A percentile compares a stretch with the other conserved stretches of the same genome.
Conservation (phyloP, 805 yeast species). For the Suhomyces vadensis region DNA sequence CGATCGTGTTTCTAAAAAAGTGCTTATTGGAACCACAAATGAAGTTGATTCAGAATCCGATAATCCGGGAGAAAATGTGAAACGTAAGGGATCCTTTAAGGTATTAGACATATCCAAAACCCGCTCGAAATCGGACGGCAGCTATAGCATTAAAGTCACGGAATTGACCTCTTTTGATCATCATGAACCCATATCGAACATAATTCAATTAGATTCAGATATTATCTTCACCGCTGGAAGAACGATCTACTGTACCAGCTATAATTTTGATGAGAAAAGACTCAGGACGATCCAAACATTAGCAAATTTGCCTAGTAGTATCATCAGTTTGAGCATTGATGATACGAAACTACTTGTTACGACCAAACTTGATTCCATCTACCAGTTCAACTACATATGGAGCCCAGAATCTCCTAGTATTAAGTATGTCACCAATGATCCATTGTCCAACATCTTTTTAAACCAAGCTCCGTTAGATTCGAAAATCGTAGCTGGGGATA, state of each 20-base stretch:
- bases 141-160: slow-evolving; percentile 20
- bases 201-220: slow-evolving; percentile 33
- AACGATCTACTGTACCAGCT: slow-evolving; percentile 33
- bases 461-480: slow-evolving; percentile 27
- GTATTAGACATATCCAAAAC: slow-evolving; percentile 33
- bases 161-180: slow-evolving; percentile 36
- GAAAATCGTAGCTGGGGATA: slow-evolving; percentile 35
- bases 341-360: slow-evolving; percentile 24
- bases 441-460: slow-evolving; percentile 32
- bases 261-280: slow-evolving; percentile 32
- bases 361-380: slow-evolving; percentile 38
- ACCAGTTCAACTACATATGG: slow-evolving; percentile 23
- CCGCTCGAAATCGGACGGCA: slow-evolving; percentile 13
- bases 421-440: slow-evolving; percentile 28
- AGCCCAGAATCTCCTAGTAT: slow-evolving; percentile 5
- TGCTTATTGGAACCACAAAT: slow-evolving; percentile 31
- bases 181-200: slow-evolving; percentile 32
- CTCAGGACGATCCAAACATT: slow-evolving; percentile 28
- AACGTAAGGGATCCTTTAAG: slow-evolving; percentile 31
- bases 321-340: slow-evolving; percentile 26
- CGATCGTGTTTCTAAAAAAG: slow-evolving; percentile 34
- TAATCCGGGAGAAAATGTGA: not conserved
- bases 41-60: slow-evolving; percentile 10
- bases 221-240: slow-evolving; percentile 36
- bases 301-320: slow-evolving; percentile 31